Conservation (phyloP, 2,329 filamentous ascomycete genomes). For the Aaosphaeria arxii region DNA sequence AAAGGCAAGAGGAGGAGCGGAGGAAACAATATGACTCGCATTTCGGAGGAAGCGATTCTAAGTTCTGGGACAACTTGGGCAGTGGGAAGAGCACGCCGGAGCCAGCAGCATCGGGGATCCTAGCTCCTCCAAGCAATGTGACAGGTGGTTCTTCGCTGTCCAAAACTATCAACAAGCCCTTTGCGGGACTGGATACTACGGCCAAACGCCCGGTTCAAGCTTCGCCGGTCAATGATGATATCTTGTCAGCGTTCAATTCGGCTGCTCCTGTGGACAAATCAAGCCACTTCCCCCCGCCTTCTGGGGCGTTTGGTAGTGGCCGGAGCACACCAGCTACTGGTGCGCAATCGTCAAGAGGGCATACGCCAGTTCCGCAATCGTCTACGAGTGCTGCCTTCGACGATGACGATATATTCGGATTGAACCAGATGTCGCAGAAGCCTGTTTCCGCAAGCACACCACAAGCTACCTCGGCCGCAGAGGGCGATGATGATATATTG, state of each 20-base stretch:
- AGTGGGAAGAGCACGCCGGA: constrained; percentile 49
- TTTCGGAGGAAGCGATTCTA: constrained; percentile 65
- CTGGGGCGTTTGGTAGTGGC: constrained; percentile 34
- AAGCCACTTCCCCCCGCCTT: constrained; percentile 54
- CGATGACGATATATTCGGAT: constrained; percentile 82
- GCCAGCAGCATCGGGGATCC: constrained; percentile 30
- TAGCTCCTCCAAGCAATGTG: constrained; percentile 16
- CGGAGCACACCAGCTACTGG: constrained; percentile 40
- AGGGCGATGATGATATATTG: constrained; percentile 61
- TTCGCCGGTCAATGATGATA: constrained; percentile 52
- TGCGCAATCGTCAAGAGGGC: constrained; percentile 16
- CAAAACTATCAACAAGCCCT: constrained; percentile 38
- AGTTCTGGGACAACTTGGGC: constrained; percentile 74
- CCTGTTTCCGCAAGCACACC: constrained; percentile 18
- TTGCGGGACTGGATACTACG: constrained; percentile 31
- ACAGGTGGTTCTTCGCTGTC: constrained; percentile 27
- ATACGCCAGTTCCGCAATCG: constrained; percentile 33
- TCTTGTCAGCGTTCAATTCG: constrained; percentile 61
- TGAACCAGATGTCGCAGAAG: constrained; percentile 60
- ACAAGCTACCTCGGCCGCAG: constrained; percentile 8
- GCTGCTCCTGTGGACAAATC: constrained; percentile 58
- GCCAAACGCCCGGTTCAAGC: constrained; percentile 26
- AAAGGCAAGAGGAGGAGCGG: constrained; percentile 71
- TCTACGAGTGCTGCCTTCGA: constrained; percentile 24
- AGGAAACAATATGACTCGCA: constrained; percentile 69